Percentiles rank a stretch among this genome's conserved stretches.
These are phyloP conservation scores for Rhizoclosmatium globosum DNA, from an alignment of 192 early-diverging fungal species.

Conservation along the genomic window DNA sequence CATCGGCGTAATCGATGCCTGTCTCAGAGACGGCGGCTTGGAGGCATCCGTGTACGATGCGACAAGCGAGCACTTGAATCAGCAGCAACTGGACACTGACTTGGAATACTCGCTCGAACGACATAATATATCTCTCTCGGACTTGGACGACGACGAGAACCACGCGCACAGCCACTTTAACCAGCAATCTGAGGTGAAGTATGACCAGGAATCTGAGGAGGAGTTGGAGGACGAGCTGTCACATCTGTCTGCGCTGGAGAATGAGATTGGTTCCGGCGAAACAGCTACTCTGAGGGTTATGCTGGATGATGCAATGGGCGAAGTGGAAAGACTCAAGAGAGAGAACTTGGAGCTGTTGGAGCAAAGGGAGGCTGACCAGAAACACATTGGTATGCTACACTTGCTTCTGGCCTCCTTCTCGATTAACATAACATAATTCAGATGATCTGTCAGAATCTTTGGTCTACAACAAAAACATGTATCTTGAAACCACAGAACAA, in stretches of 20 bases:
- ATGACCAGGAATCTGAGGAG: not conserved
- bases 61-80: not conserved
- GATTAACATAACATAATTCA: not conserved
- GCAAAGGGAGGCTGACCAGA: not conserved
- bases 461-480: not conserved
- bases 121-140: not conserved
- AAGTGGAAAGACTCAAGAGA: not conserved
- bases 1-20: conserved; percentile 1
- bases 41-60: not conserved
- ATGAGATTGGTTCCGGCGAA: not conserved
- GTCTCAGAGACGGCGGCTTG: not conserved
- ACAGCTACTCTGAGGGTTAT: not conserved
- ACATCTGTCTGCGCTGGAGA: not conserved
- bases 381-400: not conserved
- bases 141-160: not conserved
- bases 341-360: not conserved
- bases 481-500: not conserved
- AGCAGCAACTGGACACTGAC: not conserved
- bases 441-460: not conserved
- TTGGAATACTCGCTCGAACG: not conserved
- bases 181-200: not conserved
- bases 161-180: not conserved
- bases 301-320: conserved; percentile 8
- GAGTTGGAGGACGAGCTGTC: not conserved
- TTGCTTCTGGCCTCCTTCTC: not conserved